A percentile compares a stretch with the other conserved stretches of the same genome.
These are phyloP conservation scores for Linnemannia hyalina DNA, from an alignment of 192 early-diverging fungal species.

Conservation along the genomic window DNA sequence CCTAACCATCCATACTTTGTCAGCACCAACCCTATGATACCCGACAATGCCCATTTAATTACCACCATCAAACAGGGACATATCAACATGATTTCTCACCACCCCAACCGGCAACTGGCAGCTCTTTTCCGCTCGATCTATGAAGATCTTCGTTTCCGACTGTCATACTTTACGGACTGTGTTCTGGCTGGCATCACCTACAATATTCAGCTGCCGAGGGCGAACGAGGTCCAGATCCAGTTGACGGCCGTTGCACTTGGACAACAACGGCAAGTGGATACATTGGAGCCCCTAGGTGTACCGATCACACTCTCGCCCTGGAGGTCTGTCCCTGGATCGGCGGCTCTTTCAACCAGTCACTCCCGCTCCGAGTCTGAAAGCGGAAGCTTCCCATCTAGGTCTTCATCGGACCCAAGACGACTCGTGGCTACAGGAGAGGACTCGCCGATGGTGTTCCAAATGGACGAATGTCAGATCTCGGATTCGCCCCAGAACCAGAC, in stretches of 20 bases:
- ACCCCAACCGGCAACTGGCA: constrained; percentile 82
- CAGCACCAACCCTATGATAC: constrained; percentile 56
- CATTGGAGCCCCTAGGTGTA: constrained; percentile 34
- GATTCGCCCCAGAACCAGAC: constrained; percentile 20
- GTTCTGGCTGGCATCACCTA: constrained; percentile 74
- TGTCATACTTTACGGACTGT: constrained; percentile 74
- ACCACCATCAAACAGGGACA: constrained; percentile 72
- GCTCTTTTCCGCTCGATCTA: constrained; percentile 75
- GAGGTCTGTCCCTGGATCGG: constrained; percentile 45
- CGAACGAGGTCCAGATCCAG: constrained; percentile 73
- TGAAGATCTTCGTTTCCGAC: constrained; percentile 71
- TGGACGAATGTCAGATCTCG: constrained; percentile 44
- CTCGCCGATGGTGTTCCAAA: constrained; percentile 46
- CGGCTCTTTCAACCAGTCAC: constrained; percentile 28
- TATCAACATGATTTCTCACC: constrained; percentile 69
- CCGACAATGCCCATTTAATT: constrained; percentile 65
- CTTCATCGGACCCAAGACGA: not conserved
- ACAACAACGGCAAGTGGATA: constrained; percentile 39
- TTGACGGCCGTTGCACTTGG: constrained; percentile 74
- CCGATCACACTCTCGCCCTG: constrained; percentile 50
- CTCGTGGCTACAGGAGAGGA: constrained; percentile 31
- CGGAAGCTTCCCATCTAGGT: not conserved
- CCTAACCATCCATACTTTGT: constrained; percentile 57
- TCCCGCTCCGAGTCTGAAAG: constrained; percentile 51
- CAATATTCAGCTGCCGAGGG: constrained; percentile 70